These are phyloP conservation scores for Chenopodium quinoa DNA, from an alignment of 148 eudicot genomes.

Conservation along the genomic window DNA sequence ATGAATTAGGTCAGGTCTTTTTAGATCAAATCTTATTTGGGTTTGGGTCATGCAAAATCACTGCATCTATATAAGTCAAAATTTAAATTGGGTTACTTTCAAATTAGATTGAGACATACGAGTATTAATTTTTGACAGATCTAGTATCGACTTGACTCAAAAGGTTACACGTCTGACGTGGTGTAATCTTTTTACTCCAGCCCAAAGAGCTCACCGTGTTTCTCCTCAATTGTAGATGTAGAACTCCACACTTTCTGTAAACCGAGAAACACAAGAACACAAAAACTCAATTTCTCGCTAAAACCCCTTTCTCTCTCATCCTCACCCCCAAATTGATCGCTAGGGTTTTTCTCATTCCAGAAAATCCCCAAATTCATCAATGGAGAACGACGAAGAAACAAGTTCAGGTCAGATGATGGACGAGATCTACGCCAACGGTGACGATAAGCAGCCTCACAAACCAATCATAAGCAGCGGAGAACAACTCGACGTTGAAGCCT, in stretches of 20 bases:
- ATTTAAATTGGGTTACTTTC: no score
- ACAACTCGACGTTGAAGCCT: conserved; percentile 83
- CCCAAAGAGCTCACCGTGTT: no score
- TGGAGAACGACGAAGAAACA: conserved; percentile 29
- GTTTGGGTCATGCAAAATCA: no score
- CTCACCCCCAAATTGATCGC: conserved; percentile 1
- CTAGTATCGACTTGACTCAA: no score
- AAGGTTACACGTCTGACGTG: no score
- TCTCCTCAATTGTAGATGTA: no score
- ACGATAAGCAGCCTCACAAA: conserved; percentile 15
- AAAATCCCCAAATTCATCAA: conserved; percentile 3
- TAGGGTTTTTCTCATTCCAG: conserved; percentile 8
- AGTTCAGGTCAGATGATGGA: conserved; percentile 26
- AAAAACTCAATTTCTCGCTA: not conserved
- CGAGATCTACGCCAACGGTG: conserved; percentile 31
- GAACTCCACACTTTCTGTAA: not conserved
- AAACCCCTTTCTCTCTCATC: not conserved
- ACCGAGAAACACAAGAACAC: not conserved
- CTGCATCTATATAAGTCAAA: no score
- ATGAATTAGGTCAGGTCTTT: no score
- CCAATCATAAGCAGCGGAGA: conserved; percentile 60
- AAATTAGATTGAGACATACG: no score
- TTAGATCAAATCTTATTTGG: no score
- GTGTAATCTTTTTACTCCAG: no score
- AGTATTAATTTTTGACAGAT: no score